Conservation (phyloP, 345 rosid species). For the Salix purpurea region DNA sequence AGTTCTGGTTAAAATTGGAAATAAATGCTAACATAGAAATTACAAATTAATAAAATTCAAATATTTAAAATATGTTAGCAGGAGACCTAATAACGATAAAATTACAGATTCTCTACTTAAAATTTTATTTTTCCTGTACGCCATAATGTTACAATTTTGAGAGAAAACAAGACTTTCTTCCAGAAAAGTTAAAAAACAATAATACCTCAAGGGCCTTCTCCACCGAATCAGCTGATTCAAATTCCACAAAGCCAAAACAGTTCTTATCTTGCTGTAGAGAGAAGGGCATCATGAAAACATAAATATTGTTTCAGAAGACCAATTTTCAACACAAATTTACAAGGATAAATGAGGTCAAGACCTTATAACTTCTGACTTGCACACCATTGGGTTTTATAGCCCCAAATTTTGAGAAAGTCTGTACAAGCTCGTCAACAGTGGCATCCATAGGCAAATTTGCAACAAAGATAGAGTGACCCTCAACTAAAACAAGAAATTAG, state of each 20-base stretch:
- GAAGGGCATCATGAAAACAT: background rate
- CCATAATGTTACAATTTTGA: background rate
- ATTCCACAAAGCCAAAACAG: conserved; percentile 85
- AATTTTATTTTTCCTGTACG: background rate
- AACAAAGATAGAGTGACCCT: conserved; percentile 54
- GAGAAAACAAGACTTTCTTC: background rate
- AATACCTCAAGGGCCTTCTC: conserved; percentile 59
- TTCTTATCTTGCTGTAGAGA: conserved; percentile 37
- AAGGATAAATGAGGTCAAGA: conserved; percentile 8
- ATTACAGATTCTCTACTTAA: background rate
- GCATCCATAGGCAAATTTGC: conserved; percentile 61
- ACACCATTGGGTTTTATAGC: conserved; percentile 49
- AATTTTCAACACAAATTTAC: background rate
- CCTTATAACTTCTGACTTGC: conserved; percentile 70
- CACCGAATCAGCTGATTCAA: conserved; percentile 59
- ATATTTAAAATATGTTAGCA: background rate
- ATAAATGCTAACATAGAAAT: background rate
- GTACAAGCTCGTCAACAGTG: conserved; percentile 39
- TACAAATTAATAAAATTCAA: background rate
- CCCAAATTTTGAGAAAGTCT: conserved; percentile 44
- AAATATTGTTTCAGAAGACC: background rate
- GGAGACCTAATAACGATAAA: background rate
- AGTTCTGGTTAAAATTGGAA: background rate
- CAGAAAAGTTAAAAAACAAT: background rate
- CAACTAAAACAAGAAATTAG: conserved; percentile 31